phyloP scores from a whole-genome alignment of 129 eudicot species.

The Flaveria ramosissima region DNA sequence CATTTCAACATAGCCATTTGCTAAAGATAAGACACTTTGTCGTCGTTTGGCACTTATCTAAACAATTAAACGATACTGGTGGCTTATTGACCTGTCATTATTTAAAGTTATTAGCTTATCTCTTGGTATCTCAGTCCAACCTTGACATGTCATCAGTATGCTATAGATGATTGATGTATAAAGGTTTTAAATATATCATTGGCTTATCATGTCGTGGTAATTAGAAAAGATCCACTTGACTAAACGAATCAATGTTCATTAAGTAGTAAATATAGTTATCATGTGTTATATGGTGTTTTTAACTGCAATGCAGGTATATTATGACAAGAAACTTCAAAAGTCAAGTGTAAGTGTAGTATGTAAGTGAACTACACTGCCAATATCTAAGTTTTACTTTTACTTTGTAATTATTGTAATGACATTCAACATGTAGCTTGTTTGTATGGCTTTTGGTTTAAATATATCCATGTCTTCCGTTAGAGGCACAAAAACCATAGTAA shows the following conservation, averaged over 20 bases:
- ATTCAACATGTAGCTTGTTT: not conserved
- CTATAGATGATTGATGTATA: constrained; percentile 25
- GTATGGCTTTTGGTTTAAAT: constrained; percentile 8
- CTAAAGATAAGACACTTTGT: constrained; percentile 39
- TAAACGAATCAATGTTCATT: not conserved
- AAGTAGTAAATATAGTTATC: not conserved
- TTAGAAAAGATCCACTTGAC: not conserved
- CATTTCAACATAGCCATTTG: constrained; percentile 35
- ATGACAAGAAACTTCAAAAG: constrained; percentile 7
- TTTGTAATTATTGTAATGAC: not conserved
- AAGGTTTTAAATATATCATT: constrained; percentile 21
- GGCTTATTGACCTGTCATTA: constrained; percentile 28
- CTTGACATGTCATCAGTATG: constrained; percentile 29
- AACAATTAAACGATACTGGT: constrained; percentile 17
- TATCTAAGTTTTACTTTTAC: not conserved
- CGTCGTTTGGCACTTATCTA: constrained; percentile 37
- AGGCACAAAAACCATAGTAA: constrained; percentile 11
- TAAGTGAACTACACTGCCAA: constrained; percentile 18
- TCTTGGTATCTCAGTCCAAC: constrained; percentile 27
- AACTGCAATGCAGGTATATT: constrained; percentile 31
- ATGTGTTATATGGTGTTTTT: not conserved
- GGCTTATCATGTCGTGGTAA: not conserved
- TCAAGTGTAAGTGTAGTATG: constrained; percentile 29
- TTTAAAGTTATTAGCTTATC: constrained; percentile 26
- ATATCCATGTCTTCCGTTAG: not conserved